Conservation (phyloP, 139 green algal genomes). For the Chlamydomonas applanata region DNA sequence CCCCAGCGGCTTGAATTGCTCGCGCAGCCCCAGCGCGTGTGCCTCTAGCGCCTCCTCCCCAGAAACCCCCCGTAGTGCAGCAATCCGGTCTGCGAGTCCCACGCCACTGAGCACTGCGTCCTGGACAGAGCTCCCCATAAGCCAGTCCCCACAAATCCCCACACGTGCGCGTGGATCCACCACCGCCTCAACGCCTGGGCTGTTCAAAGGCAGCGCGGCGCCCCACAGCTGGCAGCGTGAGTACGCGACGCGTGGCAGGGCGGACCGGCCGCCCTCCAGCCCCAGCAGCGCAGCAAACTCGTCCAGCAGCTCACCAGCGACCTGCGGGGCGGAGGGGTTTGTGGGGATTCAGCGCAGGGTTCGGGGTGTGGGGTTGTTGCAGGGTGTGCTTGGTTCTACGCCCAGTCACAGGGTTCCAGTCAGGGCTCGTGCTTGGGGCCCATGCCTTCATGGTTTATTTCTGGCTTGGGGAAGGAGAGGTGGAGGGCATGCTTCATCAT, state of each 20-base stretch:
- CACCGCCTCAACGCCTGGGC: slow-evolving; percentile 54
- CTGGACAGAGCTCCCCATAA: slow-evolving; percentile 60
- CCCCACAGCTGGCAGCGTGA: slow-evolving; percentile 21
- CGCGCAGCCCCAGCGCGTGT: slow-evolving; percentile 10
- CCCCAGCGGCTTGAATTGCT: slow-evolving; percentile 5
- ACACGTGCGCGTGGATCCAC: slow-evolving; percentile 56
- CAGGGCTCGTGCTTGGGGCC: too few relatives aligned
- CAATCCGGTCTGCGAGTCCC: slow-evolving; percentile 53
- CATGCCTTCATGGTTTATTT: too few relatives aligned
- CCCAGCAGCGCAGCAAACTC: slow-evolving; percentile 39
- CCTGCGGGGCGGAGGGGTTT: too few relatives aligned
- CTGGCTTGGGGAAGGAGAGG: too few relatives aligned
- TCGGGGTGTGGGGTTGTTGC: too few relatives aligned
- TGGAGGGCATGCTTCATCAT: too few relatives aligned
- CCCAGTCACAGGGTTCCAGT: too few relatives aligned
- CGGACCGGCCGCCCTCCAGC: neutral
- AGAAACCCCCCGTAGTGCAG: slow-evolving; percentile 7
- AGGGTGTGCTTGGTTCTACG: too few relatives aligned
- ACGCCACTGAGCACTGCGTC: slow-evolving; percentile 63
- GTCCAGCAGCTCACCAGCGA: slow-evolving; percentile 46
- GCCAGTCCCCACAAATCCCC: slow-evolving; percentile 77
- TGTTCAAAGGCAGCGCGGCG: slow-evolving; percentile 71
- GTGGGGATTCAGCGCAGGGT: too few relatives aligned
- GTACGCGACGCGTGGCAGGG: slow-evolving; percentile 26
- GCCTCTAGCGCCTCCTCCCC: neutral